phyloP scores from a whole-genome alignment of 164 flowering plant species.

The Hamamelis virginiana region DNA sequence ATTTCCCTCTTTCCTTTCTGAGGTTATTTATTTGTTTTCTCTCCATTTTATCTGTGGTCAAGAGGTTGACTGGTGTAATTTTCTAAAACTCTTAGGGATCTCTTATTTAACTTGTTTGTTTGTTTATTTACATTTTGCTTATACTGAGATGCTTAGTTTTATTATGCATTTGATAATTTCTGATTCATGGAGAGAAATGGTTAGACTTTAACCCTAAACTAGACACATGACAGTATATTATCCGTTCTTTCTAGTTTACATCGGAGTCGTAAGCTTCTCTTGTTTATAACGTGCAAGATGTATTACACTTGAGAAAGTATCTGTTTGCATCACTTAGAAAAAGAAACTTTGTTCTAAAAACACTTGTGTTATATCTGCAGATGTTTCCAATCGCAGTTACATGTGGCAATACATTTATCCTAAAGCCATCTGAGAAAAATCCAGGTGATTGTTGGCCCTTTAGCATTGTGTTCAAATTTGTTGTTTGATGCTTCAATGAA shows the following conservation, averaged over 20 bases:
- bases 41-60: neutral
- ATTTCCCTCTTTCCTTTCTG: neutral
- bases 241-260: too few species aligned
- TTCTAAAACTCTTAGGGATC: neutral
- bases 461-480: neutral
- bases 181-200: neutral
- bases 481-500: neutral
- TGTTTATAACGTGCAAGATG: too few species aligned
- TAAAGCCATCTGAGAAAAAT: conserved; percentile 37
- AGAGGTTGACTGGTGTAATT: neutral
- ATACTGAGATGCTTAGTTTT: neutral
- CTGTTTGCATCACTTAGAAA: too few species aligned
- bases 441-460: conserved; percentile 25
- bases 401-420: conserved; percentile 44
- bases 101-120: neutral
- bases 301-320: too few species aligned
- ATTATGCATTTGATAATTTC: neutral
- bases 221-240: too few species aligned
- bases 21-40: neutral
- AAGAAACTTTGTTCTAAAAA: too few species aligned
- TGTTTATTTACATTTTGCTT: neutral
- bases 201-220: too few species aligned
- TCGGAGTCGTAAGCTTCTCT: too few species aligned
- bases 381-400: conserved; percentile 39
- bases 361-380: conserved; percentile 18